Conservation (phyloP, 345 rosid genomes). For the Dipteronia sinensis region DNA sequence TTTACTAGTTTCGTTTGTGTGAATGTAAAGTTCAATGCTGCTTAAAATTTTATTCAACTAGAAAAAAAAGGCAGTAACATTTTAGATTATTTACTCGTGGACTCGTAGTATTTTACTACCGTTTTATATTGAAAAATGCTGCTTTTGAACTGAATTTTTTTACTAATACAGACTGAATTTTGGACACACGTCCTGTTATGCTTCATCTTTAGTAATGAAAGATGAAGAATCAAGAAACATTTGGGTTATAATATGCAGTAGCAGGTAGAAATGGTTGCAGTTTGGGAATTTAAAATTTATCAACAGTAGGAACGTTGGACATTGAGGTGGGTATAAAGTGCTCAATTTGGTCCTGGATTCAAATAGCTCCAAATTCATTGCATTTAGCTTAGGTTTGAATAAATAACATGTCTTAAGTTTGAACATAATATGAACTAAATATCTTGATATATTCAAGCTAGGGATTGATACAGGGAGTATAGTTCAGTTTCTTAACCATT, state of each 20-base stretch:
- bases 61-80: not conserved
- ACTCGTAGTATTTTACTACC: not conserved
- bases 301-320: not conserved
- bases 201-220: not conserved
- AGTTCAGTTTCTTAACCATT: not conserved
- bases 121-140: not conserved
- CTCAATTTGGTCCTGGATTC: not conserved
- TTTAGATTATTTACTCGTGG: not conserved
- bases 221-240: not conserved
- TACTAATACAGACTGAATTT: not conserved
- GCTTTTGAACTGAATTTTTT: not conserved
- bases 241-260: not conserved
- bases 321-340: not conserved
- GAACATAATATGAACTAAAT: not conserved
- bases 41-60: not conserved
- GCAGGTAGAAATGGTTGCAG: not conserved
- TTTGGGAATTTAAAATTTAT: slow-evolving; percentile 5
- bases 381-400: not conserved
- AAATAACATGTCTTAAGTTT: not conserved
- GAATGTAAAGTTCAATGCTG: not conserved
- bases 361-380: not conserved
- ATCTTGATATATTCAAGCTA: not conserved
- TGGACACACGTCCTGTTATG: not conserved
- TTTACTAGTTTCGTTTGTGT: not conserved
- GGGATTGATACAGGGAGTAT: not conserved